A percentile compares a stretch with the other conserved stretches of the same genome.
These are phyloP conservation scores for Globisporangium okanoganense DNA, from an alignment of 352 stramenopile genomes.

Conservation along the genomic window DNA sequence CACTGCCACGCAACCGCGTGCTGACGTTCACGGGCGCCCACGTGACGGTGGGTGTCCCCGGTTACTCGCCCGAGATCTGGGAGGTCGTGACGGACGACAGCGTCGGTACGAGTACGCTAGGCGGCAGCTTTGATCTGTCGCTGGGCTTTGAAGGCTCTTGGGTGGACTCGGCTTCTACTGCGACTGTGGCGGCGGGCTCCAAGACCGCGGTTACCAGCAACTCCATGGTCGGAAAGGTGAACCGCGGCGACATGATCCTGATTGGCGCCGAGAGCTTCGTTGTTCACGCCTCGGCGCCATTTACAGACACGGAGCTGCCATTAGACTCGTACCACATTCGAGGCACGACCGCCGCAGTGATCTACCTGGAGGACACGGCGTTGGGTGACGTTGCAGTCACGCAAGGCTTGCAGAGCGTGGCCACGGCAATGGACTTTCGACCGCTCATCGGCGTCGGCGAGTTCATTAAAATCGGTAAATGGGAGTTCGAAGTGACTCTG, in stretches of 20 bases:
- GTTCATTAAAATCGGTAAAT: conserved; percentile 51
- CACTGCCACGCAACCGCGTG: conserved; percentile 40
- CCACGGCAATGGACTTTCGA: conserved; percentile 43
- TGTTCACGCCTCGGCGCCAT: conserved; percentile 59
- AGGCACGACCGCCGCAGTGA: conserved; percentile 22
- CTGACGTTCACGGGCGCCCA: conserved; percentile 44
- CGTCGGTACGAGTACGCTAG: conserved; percentile 26
- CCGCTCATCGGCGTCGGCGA: conserved; percentile 30
- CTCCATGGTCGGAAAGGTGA: conserved; percentile 64
- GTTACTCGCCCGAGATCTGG: conserved; percentile 65
- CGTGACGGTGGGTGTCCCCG: conserved; percentile 34
- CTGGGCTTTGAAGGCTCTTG: conserved; percentile 67
- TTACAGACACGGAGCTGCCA: conserved; percentile 63
- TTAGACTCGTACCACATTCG: conserved; percentile 67
- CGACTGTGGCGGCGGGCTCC: conserved; percentile 43
- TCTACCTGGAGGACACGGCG: conserved; percentile 59
- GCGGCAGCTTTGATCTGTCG: conserved; percentile 68
- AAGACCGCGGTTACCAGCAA: conserved; percentile 34
- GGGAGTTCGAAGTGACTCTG: conserved; percentile 39
- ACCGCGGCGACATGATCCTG: conserved; percentile 53
- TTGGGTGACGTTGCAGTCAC: conserved; percentile 60
- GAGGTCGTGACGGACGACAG: conserved; percentile 47
- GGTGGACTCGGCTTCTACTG: conserved; percentile 29
- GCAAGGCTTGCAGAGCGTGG: conserved; percentile 24
- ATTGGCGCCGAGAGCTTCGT: conserved; percentile 59